Evolutionary conservation across 768 basidiomycete genomes (phyloP), one percentile per base, ranked within the genome.

Genomic region (Gymnopilus junonius): DNA sequence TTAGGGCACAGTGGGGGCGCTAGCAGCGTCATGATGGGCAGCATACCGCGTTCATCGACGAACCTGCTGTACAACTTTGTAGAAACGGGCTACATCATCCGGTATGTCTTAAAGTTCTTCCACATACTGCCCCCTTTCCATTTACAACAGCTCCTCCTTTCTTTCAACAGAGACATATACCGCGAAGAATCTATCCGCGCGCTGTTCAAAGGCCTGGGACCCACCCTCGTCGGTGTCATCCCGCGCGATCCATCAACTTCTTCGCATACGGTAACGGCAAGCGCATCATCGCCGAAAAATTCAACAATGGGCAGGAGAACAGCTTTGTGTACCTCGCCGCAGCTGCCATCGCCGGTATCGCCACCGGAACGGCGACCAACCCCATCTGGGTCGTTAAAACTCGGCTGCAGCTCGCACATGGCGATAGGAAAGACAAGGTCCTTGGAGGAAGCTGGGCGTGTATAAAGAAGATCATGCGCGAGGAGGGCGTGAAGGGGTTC

Each of bases 361-460:
- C 83, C 32, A 99, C 97, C 0, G 87, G 95, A 4, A 90, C 94
- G 0, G 94, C 88, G 11, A 99, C 97, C 21, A 99, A 99, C 74
- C 97, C 97, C 0, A 97, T 99, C 25, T 99, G 97, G 97, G 97
- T 99, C 50, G 94, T 99, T 64, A 99, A 99, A 76, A 99, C 97
- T 45, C 89, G 97, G 7, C 70, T 99, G 58, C 97, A 99, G 72
- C 86, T 99, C 15, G 79, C 66, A 10, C 65, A 68, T 20, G 68
- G 32, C 27, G 68, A 54, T 48, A 67, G 62, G 20, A n/a, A 40
- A 8, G 54, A 40, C 17, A 73, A 76, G 12, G 71, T 79, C 3
- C 65, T 85, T 1, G 85, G 87, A 0, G 85, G 84, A 15, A 89
- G 88, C 59, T 82, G 79, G 77, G 65, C 73, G 10, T 88, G 85